These are phyloP conservation scores for Neobulgaria alba DNA, from an alignment of 2,329 filamentous ascomycete genomes.

Conservation along the genomic window DNA sequence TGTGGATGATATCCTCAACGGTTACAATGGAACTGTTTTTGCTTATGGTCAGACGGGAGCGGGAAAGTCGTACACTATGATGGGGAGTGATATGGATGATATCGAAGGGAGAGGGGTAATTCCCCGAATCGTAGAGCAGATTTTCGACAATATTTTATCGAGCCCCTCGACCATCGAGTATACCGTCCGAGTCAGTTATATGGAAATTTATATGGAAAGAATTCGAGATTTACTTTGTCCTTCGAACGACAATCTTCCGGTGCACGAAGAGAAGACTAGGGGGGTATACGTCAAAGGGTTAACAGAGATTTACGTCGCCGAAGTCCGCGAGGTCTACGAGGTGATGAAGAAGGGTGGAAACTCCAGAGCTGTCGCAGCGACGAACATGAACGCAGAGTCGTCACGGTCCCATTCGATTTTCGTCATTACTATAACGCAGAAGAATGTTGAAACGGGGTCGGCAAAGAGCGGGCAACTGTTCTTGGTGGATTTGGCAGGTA, in stretches of 20 bases:
- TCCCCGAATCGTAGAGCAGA: slow-evolving; percentile 93
- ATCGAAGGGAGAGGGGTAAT: slow-evolving; percentile 85
- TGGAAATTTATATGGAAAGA: slow-evolving; percentile 99
- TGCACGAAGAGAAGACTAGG: slow-evolving; percentile 96
- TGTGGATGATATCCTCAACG: slow-evolving; percentile 96
- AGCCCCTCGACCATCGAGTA: slow-evolving; percentile 94
- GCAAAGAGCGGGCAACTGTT: slow-evolving; percentile 95
- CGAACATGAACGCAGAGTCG: slow-evolving; percentile 99
- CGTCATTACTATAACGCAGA: slow-evolving; percentile 92
- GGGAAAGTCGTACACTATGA: slow-evolving; percentile 99
- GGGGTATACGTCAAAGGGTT: slow-evolving; percentile 96
- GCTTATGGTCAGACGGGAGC: slow-evolving; percentile 97
- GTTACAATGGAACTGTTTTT: slow-evolving; percentile 98
- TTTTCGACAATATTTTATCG: slow-evolving; percentile 88
- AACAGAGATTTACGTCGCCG: slow-evolving; percentile 90
- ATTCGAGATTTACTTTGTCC: slow-evolving; percentile 90
- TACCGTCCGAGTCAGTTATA: slow-evolving; percentile 96
- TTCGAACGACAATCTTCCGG: slow-evolving; percentile 89
- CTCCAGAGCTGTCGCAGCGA: slow-evolving; percentile 84
- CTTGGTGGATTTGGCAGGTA: slow-evolving; percentile 95
- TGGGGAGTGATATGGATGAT: slow-evolving; percentile 91
- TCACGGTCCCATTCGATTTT: slow-evolving; percentile 98
- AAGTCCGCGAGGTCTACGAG: slow-evolving; percentile 91
- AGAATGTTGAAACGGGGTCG: slow-evolving; percentile 93
- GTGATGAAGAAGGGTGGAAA: slow-evolving; percentile 90